These are phyloP conservation scores for Curvularia hawaiiensis DNA, from an alignment of 2,329 filamentous ascomycete genomes.

Conservation along the genomic window DNA sequence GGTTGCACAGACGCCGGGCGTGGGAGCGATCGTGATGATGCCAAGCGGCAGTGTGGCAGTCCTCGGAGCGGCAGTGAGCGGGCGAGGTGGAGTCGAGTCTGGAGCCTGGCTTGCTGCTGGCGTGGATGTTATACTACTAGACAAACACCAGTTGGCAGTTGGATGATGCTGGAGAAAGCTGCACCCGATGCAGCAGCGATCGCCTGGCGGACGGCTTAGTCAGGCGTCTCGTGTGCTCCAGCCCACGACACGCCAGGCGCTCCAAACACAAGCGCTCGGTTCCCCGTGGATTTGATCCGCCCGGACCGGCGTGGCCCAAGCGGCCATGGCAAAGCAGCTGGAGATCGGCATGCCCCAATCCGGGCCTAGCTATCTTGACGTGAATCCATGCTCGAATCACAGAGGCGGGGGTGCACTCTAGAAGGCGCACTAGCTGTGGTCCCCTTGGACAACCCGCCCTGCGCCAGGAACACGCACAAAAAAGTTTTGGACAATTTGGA, in stretches of 20 bases:
- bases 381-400: constrained; percentile 31
- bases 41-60: constrained; percentile 28
- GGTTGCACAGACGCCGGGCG: constrained; percentile 31
- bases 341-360: constrained; percentile 31
- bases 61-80: neutral
- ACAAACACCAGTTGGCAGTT: constrained; percentile 32
- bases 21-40: constrained; percentile 38
- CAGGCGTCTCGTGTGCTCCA: neutral
- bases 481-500: constrained; percentile 5
- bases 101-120: no score
- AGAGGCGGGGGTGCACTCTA: constrained; percentile 17
- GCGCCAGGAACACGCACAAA: constrained; percentile 33
- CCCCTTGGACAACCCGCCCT: constrained; percentile 17
- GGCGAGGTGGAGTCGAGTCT: no score
- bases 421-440: constrained; percentile 20
- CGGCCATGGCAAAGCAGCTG: constrained; percentile 18
- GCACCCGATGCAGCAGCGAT: constrained; percentile 27
- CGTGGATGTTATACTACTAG: no score
- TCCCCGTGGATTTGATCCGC: constrained; percentile 31
- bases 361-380: constrained; percentile 18
- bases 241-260: neutral
- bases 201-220: constrained; percentile 18
- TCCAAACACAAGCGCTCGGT: constrained; percentile 31
- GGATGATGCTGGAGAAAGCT: neutral
- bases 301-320: constrained; percentile 25